Evolutionary conservation across 2,329 filamentous ascomycete species (phyloP).

Genomic region (Penicillium sp.): DNA sequence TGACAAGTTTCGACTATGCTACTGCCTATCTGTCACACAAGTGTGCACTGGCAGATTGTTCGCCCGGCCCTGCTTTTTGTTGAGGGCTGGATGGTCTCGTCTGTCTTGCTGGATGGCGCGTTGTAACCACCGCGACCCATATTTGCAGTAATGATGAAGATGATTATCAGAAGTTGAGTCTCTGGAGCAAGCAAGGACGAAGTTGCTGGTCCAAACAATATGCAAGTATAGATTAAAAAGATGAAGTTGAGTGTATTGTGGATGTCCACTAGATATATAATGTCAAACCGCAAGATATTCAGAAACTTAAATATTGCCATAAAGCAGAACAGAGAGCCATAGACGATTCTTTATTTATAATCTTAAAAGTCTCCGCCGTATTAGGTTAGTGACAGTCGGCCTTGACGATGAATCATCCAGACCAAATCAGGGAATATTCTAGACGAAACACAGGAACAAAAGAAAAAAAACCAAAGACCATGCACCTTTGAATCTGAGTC

Average conservation of each 20-base stretch:
- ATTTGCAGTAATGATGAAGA: slow-evolving; percentile 1
- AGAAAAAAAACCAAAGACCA: slow-evolving; percentile 6
- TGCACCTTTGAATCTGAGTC: slow-evolving; percentile 14
- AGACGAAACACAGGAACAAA: slow-evolving; percentile 3
- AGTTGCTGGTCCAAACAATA: no score
- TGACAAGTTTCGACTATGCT: background rate
- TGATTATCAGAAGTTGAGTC: background rate
- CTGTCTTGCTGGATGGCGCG: slow-evolving; percentile 7
- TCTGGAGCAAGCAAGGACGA: no score
- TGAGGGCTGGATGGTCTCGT: slow-evolving; percentile 3
- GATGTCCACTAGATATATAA: no score
- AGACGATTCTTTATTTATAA: no score
- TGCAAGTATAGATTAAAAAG: background rate
- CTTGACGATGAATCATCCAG: background rate
- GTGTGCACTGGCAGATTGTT: background rate
- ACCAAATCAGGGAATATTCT: slow-evolving; percentile 8
- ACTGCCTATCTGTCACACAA: background rate
- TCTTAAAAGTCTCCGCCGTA: no score
- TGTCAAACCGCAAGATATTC: no score
- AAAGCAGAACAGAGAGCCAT: no score
- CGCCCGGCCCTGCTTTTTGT: slow-evolving; percentile 5
- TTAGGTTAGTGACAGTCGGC: no score
- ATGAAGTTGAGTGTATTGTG: background rate
- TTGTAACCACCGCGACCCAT: slow-evolving; percentile 41
- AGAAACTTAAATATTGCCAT: no score